phyloP scores from a whole-genome alignment of 306 rosid species.

The Corylus americana region DNA sequence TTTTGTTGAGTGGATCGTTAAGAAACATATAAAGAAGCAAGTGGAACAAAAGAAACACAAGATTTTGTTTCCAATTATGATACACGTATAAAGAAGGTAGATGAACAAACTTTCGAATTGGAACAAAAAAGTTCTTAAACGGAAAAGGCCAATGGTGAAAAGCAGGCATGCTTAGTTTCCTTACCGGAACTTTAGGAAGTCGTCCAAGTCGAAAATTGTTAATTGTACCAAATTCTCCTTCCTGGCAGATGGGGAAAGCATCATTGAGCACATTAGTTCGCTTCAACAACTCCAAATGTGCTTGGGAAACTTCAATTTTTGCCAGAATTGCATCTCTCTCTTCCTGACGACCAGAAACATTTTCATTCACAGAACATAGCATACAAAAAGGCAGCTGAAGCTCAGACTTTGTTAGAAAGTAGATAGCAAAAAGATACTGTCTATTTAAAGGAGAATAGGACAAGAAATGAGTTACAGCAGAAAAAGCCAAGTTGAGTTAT shows the following conservation, averaged over 20 bases:
- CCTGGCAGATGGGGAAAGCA: conserved; percentile 94
- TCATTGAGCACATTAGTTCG: conserved; percentile 91
- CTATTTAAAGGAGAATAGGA: not conserved
- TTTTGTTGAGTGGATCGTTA: not conserved
- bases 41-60: not conserved
- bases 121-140: conserved; percentile 2
- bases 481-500: not conserved
- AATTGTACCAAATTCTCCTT: conserved; percentile 95
- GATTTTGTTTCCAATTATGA: too few species aligned
- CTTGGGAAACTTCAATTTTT: conserved; percentile 96
- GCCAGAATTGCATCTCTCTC: conserved; percentile 94
- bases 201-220: conserved; percentile 98
- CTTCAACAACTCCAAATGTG: conserved; percentile 90
- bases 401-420: conserved; percentile 22
- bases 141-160: conserved; percentile 17
- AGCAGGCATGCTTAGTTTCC: conserved; percentile 32
- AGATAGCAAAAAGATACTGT: not conserved
- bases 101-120: conserved; percentile 11
- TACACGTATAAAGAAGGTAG: not conserved
- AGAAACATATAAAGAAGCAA: not conserved
- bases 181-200: conserved; percentile 91
- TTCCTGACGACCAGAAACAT: conserved; percentile 63
- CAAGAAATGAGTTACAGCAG: not conserved
- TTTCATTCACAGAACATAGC: conserved; percentile 7
- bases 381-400: not conserved